Base-by-base conservation (phyloP, 2,329 filamentous ascomycete genomes). In the Aspergillus bombycis region DNA sequence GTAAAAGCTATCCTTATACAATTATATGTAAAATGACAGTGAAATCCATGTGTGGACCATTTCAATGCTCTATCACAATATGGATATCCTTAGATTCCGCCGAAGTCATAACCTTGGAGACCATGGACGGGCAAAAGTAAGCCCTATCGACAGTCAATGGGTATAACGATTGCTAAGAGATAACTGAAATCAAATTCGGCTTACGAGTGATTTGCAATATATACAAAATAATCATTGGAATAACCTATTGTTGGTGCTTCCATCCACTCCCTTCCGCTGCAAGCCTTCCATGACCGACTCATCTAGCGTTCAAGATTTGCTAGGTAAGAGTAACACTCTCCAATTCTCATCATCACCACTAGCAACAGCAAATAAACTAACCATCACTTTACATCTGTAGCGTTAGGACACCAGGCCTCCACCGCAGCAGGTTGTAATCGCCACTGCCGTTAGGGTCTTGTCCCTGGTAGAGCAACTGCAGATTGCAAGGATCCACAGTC, bases 391-490 rank as follows among this genome's bases (percentile, higher is more conserved):
- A 50, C 2, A 28, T 8, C 46, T 50, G 2, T 48, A 86, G 73
- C 0, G 86, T 88, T 63, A 89, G 71, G 32, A 88, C 61, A 55
- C 81, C 87, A 0, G 86, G 86, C 7, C 79, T 77, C 72, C 87
- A 89, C 1, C 86, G 86, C 62, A 85, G 68, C 3, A 66, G 34
- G 65, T 80, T 79, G 70, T 90, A 89, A 56, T 82, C 75, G 8
- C 77, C 78, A 48, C 72, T 71, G 0, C 72, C 73, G 57, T 60
- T 79, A 2, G 86, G 81, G 14, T 77, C 72, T 11, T 79, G 76
- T 26, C 88, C 88, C 76, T 90, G 88, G 74, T 89, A 90, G 34
- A 91, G 81, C 48, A 89, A 70, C 78, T 88, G 84, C 70, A 90
- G 76, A 71, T 89, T 89, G 79, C 88, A 90, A 1, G 87, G 79